phyloP scores from a whole-genome alignment of 345 rosid genomes.

The Camelina laxa region DNA sequence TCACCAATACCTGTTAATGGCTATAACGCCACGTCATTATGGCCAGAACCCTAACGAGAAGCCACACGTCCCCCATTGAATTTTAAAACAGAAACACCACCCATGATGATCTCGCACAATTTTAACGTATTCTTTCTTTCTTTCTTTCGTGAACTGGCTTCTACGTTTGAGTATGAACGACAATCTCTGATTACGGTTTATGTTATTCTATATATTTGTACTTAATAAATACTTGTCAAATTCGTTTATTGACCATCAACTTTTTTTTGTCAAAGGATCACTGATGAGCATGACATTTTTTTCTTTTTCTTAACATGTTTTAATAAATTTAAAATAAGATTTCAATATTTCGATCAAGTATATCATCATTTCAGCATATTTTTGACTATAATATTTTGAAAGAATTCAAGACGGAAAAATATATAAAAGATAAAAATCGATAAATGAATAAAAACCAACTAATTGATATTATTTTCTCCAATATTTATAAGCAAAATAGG shows the following conservation, averaged over 20 bases:
- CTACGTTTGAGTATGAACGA: constrained; percentile 43
- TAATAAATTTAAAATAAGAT: background rate
- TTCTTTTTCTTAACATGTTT: constrained; percentile 10
- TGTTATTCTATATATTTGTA: constrained; percentile 20
- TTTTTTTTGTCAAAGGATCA: constrained; percentile 19
- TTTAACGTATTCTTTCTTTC: constrained; percentile 19
- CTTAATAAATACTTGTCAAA: background rate
- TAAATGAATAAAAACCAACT: background rate
- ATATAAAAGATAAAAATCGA: background rate
- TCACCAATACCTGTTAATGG: constrained; percentile 23
- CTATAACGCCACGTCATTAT: constrained; percentile 31
- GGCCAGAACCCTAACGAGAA: constrained; percentile 29
- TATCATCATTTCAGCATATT: constrained; percentile 5
- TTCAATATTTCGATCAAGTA: background rate
- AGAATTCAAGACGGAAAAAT: background rate
- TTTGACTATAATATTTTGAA: background rate
- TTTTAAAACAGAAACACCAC: constrained; percentile 16
- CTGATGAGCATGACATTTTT: background rate
- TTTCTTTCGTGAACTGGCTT: constrained; percentile 22
- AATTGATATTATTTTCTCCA: background rate
- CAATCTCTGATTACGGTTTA: constrained; percentile 44
- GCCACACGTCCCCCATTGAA: constrained; percentile 34
- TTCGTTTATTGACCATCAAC: constrained; percentile 21
- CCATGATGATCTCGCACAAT: constrained; percentile 20
- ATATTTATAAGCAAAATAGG: background rate